Evolutionary conservation across 768 basidiomycete genomes (phyloP), one percentile per base, ranked within the genome.

Genomic region (Phlebiopsis gigantea): DNA sequence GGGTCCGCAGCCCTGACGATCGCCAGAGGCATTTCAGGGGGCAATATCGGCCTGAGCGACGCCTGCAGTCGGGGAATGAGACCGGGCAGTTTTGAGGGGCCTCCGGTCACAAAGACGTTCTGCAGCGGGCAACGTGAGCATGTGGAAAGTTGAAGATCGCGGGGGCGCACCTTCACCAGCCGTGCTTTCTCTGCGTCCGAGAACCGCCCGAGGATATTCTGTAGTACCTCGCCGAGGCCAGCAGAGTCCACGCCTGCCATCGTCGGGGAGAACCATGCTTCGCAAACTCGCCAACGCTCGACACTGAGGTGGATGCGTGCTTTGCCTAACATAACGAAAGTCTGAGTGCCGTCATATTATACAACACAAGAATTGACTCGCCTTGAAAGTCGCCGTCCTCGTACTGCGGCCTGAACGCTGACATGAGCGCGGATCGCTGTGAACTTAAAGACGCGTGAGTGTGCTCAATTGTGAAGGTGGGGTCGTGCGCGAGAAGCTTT

Each of bases 181-280:
- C 83, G 75, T 22, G 72, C 76, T 66, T 90, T 85, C 51, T 94
- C 88, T 2, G 72, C 72, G 22, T 82, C 79, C 3, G 78, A 70
- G 72, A 93, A 93, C 51, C 86, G 74, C 44, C 81, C 77, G 51
- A 99, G 77, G 46, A 98, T 80, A 66, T 83, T 89, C 64, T 91
- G 93, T 17, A 94, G 72, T 2, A 98, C 84, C 71, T 99, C 97
- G n/a, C 87, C 89, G 8, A 99, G 71, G 0, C 97, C 97, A 0
- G 97, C 96, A 12, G 87, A 91, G 69, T 98, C 97, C 17, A 96
- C 78, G 1, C 97, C 96, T 1, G 92, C 95, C 83, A 97, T 94
- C n/a, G 75, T 77, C 0, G 96, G 96, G 25, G 90, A 86, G 73
- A 96, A 97, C 77, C 88, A 93, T 0, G 92, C 83, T 72, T 98